These are phyloP conservation scores for Papilionanthe hybrid DNA, from an alignment of 116 monocot species.

Conservation along the genomic window DNA sequence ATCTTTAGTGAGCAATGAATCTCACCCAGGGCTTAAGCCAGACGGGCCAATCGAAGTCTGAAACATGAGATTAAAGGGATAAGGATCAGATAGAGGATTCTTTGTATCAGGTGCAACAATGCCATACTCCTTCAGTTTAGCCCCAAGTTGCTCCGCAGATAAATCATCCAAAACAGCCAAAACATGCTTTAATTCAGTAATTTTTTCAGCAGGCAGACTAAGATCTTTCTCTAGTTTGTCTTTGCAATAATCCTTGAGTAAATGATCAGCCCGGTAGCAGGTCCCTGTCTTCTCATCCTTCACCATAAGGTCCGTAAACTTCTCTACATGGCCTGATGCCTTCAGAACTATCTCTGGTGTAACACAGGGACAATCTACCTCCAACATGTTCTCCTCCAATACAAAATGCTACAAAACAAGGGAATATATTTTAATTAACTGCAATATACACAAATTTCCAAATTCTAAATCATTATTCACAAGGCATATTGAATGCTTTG, in stretches of 20 bases:
- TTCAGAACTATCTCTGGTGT: constrained; percentile 82
- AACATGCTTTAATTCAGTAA: constrained; percentile 58
- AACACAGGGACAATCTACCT: constrained; percentile 86
- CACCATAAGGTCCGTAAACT: constrained; percentile 93
- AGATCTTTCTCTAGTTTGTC: constrained; percentile 86
- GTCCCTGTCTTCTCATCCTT: constrained; percentile 86
- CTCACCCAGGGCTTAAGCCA: constrained; percentile 67
- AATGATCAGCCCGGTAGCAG: constrained; percentile 86
- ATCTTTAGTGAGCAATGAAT: neutral
- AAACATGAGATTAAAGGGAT: constrained; percentile 96
- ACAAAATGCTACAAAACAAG: constrained; percentile 68
- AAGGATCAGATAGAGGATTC: constrained; percentile 81
- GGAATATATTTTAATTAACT: no score
- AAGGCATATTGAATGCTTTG: no score
- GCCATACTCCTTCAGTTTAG: constrained; percentile 78
- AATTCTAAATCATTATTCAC: no score
- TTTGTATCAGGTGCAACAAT: constrained; percentile 81
- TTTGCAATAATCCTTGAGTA: constrained; percentile 85
- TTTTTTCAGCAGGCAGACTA: constrained; percentile 49
- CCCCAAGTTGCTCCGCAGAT: constrained; percentile 65
- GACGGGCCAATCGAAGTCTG: constrained; percentile 87
- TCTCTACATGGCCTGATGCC: constrained; percentile 90
- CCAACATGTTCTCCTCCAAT: constrained; percentile 86
- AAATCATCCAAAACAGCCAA: constrained; percentile 74
- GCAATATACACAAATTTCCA: no score